Conservation (phyloP, 805 yeast genomes). For the Kuraishia borneana region DNA sequence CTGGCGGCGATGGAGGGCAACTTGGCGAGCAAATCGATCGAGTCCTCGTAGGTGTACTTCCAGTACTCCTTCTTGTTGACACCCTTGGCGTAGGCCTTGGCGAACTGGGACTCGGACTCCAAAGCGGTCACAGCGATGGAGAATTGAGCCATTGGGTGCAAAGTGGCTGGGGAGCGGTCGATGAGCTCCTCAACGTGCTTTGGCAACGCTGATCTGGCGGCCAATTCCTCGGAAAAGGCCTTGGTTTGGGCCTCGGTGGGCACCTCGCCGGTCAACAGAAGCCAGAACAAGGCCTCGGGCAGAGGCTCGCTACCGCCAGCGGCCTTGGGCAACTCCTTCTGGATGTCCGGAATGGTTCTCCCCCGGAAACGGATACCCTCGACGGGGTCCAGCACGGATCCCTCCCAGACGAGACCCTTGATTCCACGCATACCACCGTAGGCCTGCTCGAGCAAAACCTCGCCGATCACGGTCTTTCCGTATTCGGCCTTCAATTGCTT, state of each 20-base stretch:
- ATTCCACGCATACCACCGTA: slow-evolving; percentile 91
- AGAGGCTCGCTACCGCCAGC: slow-evolving; percentile 52
- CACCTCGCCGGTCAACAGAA: slow-evolving; percentile 71
- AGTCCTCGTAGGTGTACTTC: slow-evolving; percentile 75
- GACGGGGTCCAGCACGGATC: slow-evolving; percentile 72
- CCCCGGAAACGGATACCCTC: slow-evolving; percentile 87
- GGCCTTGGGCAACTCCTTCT: slow-evolving; percentile 63
- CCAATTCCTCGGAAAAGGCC: slow-evolving; percentile 65
- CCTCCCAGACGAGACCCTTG: slow-evolving; percentile 82
- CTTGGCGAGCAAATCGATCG: slow-evolving; percentile 71
- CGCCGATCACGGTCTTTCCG: slow-evolving; percentile 77
- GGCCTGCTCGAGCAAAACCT: slow-evolving; percentile 67
- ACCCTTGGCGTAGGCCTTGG: slow-evolving; percentile 79
- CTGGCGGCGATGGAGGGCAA: slow-evolving; percentile 72
- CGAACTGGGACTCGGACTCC: slow-evolving; percentile 73
- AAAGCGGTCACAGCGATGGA: slow-evolving; percentile 74
- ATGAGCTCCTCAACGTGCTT: slow-evolving; percentile 64
- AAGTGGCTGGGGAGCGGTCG: slow-evolving; percentile 62
- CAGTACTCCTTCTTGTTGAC: slow-evolving; percentile 77
- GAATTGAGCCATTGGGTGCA: slow-evolving; percentile 89
- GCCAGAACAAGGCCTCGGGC: slow-evolving; percentile 81
- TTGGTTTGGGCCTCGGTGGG: slow-evolving; percentile 64
- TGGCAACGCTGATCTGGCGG: slow-evolving; percentile 69
- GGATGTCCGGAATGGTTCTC: slow-evolving; percentile 70
- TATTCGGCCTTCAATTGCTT: slow-evolving; percentile 82